Evolutionary conservation across 2,329 filamentous ascomycete genomes (phyloP).

Genomic region (Chalaropsis ovoidea): DNA sequence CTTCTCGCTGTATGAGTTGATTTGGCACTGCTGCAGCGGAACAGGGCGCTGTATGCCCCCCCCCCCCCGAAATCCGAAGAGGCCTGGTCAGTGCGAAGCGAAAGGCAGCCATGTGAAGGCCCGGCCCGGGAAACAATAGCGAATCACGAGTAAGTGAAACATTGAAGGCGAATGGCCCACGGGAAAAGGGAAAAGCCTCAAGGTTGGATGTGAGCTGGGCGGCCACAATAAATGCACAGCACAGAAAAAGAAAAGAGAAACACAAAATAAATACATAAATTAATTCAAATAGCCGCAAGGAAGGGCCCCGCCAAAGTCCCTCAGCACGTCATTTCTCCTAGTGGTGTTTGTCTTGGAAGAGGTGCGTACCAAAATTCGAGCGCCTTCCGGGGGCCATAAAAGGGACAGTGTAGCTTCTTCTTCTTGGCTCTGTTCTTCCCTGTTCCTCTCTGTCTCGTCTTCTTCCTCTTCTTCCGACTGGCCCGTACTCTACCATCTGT

Average conservation of each 20-base stretch:
- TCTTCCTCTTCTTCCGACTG: background rate
- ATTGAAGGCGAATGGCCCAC: background rate
- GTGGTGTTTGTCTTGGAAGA: constrained; percentile 1
- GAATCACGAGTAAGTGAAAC: background rate
- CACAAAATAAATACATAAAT: background rate
- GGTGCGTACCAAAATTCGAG: background rate
- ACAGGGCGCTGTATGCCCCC: constrained; percentile 5
- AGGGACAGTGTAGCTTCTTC: constrained; percentile 8
- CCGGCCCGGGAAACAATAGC: background rate
- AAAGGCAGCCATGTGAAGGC: background rate
- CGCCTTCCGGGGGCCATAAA: constrained; percentile 3
- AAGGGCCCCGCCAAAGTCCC: constrained; percentile 12
- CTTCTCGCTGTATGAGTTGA: constrained; percentile 9
- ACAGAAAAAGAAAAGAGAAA: too few species aligned
- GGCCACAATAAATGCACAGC: too few species aligned
- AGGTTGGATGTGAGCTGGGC: background rate
- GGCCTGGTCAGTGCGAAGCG: constrained; percentile 6
- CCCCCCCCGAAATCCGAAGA: constrained; percentile 1
- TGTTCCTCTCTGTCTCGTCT: constrained; percentile 6
- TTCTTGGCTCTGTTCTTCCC: background rate
- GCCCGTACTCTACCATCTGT: background rate
- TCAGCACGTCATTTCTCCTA: constrained; percentile 20
- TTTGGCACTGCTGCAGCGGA: constrained; percentile 2
- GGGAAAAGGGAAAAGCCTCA: constrained; percentile 6
- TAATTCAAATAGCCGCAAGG: background rate